Evolutionary conservation across 2,329 filamentous ascomycete species (phyloP).

Genomic region (Periconia sp.): DNA sequence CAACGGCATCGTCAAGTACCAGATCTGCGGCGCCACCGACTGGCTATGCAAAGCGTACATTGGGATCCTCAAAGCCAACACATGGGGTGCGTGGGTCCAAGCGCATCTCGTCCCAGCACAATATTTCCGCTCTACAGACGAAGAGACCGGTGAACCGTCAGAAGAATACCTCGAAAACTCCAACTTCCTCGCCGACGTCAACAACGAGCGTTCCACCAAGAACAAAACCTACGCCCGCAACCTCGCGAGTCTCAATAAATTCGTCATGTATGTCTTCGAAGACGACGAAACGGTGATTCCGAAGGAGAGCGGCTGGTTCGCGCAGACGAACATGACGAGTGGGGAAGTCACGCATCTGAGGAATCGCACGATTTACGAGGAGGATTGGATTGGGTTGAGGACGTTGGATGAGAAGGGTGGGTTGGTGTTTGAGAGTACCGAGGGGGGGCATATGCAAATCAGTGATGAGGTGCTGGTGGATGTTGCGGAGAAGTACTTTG

Average conservation of each 20-base stretch:
- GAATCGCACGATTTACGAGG: conserved; percentile 72
- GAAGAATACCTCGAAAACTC: conserved; percentile 75
- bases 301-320: conserved; percentile 89
- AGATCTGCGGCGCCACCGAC: conserved; percentile 70
- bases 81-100: conserved; percentile 80
- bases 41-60: conserved; percentile 81
- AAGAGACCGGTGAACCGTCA: conserved; percentile 54
- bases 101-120: conserved; percentile 83
- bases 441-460: conserved; percentile 84
- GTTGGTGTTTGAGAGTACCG: conserved; percentile 71
- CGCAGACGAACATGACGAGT: conserved; percentile 68
- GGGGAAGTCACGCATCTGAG: conserved; percentile 66
- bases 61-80: conserved; percentile 74
- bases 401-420: conserved; percentile 76
- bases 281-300: conserved; percentile 85
- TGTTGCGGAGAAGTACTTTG: conserved; percentile 69
- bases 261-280: conserved; percentile 88
- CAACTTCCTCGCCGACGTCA: conserved; percentile 92
- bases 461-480: conserved; percentile 61
- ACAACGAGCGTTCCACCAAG: conserved; percentile 82
- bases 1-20: conserved; percentile 86
- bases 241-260: conserved; percentile 68
- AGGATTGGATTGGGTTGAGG: conserved; percentile 92
- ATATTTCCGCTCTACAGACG: conserved; percentile 77
- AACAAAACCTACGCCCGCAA: conserved; percentile 74